Conservation (phyloP, 306 rosid species). For the Fagus sylvatica region DNA sequence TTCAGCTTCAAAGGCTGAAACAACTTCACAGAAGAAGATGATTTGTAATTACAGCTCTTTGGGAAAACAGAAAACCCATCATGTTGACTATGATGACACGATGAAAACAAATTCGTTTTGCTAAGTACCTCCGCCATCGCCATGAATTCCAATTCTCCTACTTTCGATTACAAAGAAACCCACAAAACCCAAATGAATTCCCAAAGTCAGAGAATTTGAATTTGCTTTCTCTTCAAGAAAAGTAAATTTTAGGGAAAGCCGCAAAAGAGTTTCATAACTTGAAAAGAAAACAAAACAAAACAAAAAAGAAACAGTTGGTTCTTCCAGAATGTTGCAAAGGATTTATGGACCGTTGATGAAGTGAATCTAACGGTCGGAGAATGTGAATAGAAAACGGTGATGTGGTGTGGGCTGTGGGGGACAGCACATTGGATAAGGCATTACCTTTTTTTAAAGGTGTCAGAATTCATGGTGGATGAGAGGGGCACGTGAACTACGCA, state of each 20-base stretch:
- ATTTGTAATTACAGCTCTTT: constrained; percentile 24
- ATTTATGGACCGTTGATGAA: not conserved
- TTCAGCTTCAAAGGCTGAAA: constrained; percentile 44
- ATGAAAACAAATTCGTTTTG: constrained; percentile 49
- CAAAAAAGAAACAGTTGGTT: not conserved
- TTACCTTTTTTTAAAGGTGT: too few species aligned
- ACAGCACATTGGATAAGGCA: constrained; percentile 25
- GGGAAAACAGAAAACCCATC: constrained; percentile 35
- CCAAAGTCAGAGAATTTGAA: not conserved
- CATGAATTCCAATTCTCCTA: not conserved
- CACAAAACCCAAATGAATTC: not conserved
- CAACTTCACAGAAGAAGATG: constrained; percentile 18
- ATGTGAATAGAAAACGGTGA: not conserved
- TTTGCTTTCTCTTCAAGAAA: not conserved
- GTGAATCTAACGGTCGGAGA: constrained; percentile 24
- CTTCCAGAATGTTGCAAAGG: not conserved
- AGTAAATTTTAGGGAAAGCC: not conserved
- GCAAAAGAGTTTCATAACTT: not conserved
- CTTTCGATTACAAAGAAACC: not conserved
- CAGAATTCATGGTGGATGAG: not conserved
- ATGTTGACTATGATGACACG: constrained; percentile 25
- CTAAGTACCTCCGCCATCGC: constrained; percentile 54
- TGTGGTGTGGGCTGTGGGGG: not conserved
- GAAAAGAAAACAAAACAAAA: not conserved
- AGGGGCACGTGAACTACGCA: constrained; percentile 3